phyloP scores from a whole-genome alignment of 2,329 filamentous ascomycete species.

The Fusarium sp. region DNA sequence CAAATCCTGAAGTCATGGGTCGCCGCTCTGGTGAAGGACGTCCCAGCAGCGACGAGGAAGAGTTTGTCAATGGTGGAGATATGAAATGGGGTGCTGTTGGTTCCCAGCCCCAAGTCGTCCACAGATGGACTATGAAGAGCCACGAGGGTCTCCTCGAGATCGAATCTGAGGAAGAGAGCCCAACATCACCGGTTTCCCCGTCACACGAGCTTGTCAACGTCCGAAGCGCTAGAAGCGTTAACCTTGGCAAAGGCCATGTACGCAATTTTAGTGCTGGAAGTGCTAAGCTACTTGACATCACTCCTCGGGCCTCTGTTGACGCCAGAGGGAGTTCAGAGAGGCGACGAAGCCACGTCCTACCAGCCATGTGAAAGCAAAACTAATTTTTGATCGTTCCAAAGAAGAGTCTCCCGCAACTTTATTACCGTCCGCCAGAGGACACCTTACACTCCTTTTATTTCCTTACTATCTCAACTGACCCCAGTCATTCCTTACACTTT shows the following conservation, averaged over 20 bases:
- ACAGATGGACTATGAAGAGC: slow-evolving; percentile 66
- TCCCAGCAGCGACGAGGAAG: slow-evolving; percentile 71
- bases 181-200: slow-evolving; percentile 47
- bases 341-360: slow-evolving; percentile 43
- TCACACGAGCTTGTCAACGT: slow-evolving; percentile 56
- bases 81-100: slow-evolving; percentile 66
- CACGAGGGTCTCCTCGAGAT: slow-evolving; percentile 64
- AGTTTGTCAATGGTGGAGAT: slow-evolving; percentile 57
- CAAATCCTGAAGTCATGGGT: slow-evolving; percentile 48
- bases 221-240: slow-evolving; percentile 78
- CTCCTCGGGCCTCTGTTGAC: slow-evolving; percentile 67
- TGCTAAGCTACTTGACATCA: slow-evolving; percentile 78
- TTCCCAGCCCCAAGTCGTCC: slow-evolving; percentile 68
- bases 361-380: slow-evolving; percentile 35
- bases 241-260: slow-evolving; percentile 73
- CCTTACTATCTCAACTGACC: slow-evolving; percentile 45
- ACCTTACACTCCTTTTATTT: slow-evolving; percentile 44
- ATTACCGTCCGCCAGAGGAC: slow-evolving; percentile 24
- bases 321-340: slow-evolving; percentile 55
- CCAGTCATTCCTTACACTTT: slow-evolving; percentile 52
- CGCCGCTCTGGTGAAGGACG: slow-evolving; percentile 65
- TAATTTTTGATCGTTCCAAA: slow-evolving; percentile 30
- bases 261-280: slow-evolving; percentile 83
- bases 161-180: slow-evolving; percentile 52
- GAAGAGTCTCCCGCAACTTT: slow-evolving; percentile 41